Conservation (phyloP, 805 yeast species). For the Metschnikowia sp. region DNA sequence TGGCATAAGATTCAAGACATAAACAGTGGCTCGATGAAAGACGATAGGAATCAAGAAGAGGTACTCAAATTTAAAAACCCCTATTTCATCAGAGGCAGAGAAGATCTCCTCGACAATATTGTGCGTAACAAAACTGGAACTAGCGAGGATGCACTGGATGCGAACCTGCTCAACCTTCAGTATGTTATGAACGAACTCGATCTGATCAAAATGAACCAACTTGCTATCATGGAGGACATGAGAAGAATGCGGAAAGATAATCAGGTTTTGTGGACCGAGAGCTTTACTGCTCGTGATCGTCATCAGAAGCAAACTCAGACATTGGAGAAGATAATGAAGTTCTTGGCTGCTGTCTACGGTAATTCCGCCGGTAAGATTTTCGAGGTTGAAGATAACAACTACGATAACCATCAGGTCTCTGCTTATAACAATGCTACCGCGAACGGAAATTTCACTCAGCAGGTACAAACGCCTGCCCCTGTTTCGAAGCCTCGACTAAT, state of each 20-base stretch:
- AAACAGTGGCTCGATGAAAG: constrained; percentile 61
- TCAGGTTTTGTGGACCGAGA: constrained; percentile 88
- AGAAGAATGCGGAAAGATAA: constrained; percentile 82
- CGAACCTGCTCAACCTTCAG: constrained; percentile 41
- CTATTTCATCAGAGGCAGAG: constrained; percentile 69
- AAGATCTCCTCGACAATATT: constrained; percentile 81
- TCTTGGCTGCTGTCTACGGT: constrained; percentile 80
- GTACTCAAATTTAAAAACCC: constrained; percentile 87
- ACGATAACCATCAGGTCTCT: constrained; percentile 22
- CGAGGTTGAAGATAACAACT: constrained; percentile 27
- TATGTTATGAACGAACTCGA: constrained; percentile 69
- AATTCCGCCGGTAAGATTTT: constrained; percentile 49
- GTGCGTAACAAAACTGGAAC: constrained; percentile 61
- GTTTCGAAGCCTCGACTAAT: constrained; percentile 33
- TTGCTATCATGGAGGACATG: constrained; percentile 79
- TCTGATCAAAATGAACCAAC: constrained; percentile 70
- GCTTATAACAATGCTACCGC: constrained; percentile 14
- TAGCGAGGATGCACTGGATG: constrained; percentile 21
- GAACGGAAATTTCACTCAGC: constrained; percentile 2
- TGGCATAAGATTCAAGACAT: constrained; percentile 98
- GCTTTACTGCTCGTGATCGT: constrained; percentile 76
- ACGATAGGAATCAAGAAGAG: constrained; percentile 60
- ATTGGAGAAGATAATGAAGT: constrained; percentile 80
- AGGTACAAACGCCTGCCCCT: constrained; percentile 2
- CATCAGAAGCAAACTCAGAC: constrained; percentile 85